Evolutionary conservation across 176 grass and related monocot species (phyloP).

Genomic region (Musa acuminata): DNA sequence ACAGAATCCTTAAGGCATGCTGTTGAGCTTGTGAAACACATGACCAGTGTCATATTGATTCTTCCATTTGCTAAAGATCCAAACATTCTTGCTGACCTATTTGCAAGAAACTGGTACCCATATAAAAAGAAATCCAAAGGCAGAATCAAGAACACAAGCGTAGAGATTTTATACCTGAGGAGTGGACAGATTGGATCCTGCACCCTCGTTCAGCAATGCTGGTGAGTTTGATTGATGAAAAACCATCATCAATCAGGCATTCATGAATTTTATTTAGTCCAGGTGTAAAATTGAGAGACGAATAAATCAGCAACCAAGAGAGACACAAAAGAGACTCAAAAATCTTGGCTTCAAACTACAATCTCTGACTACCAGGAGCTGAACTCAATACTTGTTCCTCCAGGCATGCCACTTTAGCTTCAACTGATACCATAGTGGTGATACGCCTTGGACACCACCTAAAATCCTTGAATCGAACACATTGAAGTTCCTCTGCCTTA

Average conservation of each 20-base stretch:
- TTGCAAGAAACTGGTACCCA: too few species aligned
- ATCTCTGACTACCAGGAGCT: background rate
- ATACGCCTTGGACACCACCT: conserved; percentile 53
- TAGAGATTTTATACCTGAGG: too few species aligned
- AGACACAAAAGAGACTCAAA: background rate
- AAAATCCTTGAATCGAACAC: conserved; percentile 72
- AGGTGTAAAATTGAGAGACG: background rate
- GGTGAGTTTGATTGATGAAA: background rate
- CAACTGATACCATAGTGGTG: conserved; percentile 77
- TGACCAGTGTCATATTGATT: too few species aligned
- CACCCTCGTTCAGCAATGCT: too few species aligned
- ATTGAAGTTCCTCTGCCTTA: conserved; percentile 48
- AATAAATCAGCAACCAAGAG: background rate
- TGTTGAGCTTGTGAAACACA: too few species aligned
- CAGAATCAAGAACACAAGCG: too few species aligned
- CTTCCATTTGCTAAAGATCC: too few species aligned
- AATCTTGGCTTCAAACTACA: background rate
- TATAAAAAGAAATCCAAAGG: too few species aligned
- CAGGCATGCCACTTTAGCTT: conserved; percentile 71
- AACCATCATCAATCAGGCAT: background rate
- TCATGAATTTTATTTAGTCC: background rate
- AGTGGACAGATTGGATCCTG: too few species aligned
- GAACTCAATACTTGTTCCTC: conserved; percentile 52
- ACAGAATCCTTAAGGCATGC: too few species aligned
- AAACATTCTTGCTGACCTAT: too few species aligned